A percentile compares a stretch with the other conserved stretches of the same genome.
phyloP scores from a whole-genome alignment of 441 rosid genomes.

The Erodium texanum region DNA sequence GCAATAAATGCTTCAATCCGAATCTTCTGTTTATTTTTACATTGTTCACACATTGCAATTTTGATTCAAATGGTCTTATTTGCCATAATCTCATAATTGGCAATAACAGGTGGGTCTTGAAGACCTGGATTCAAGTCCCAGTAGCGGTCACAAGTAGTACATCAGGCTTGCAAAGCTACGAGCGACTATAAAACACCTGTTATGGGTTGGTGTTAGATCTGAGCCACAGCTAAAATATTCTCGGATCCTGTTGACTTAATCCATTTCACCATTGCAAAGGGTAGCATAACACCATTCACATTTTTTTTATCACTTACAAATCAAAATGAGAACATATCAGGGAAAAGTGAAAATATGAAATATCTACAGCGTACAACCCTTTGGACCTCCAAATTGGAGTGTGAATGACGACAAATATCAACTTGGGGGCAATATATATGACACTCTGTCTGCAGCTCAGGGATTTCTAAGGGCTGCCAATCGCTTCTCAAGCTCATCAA shows the following conservation, averaged over 20 bases:
- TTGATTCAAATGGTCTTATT: no score
- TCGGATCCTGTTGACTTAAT: no score
- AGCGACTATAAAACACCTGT: no score
- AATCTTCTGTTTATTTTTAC: neutral
- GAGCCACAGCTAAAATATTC: no score
- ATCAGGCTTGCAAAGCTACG: no score
- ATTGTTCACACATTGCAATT: no score
- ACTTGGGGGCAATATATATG: no score
- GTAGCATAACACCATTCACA: neutral
- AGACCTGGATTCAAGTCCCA: no score
- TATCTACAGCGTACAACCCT: neutral
- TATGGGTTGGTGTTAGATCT: no score
- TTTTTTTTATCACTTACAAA: neutral
- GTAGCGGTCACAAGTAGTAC: no score
- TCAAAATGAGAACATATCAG: neutral
- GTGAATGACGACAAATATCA: neutral
- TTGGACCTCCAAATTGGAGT: neutral
- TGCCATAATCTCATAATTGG: no score
- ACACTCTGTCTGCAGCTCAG: constrained; percentile 21
- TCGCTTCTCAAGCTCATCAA: constrained; percentile 73
- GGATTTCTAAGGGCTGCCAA: constrained; percentile 78
- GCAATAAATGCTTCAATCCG: neutral
- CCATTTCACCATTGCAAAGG: neutral
- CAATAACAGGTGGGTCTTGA: no score
- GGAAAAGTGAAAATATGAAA: neutral